Conservation (phyloP, 2,329 filamentous ascomycete species). For the Exophiala phaeomuriformis region DNA sequence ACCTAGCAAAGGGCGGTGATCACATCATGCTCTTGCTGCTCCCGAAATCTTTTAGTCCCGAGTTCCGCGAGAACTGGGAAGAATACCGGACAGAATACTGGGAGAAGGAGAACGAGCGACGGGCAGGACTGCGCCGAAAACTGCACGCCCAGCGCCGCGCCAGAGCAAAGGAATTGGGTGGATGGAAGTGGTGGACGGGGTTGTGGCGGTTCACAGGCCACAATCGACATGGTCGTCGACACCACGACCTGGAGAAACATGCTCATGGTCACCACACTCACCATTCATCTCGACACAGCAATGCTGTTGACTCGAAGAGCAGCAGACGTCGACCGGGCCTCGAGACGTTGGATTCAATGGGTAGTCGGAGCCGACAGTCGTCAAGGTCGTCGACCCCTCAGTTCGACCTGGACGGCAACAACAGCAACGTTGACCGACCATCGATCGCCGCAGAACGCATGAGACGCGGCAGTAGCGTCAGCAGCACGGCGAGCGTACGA, state of each 20-base stretch:
- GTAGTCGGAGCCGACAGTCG: constrained; percentile 23
- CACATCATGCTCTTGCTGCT: constrained; percentile 84
- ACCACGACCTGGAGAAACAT: constrained; percentile 28
- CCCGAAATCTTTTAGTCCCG: constrained; percentile 89
- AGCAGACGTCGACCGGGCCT: constrained; percentile 6
- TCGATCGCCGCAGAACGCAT: constrained; percentile 16
- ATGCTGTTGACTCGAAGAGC: constrained; percentile 14
- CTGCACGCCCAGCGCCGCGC: constrained; percentile 59
- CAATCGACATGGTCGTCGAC: constrained; percentile 10
- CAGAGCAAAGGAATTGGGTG: constrained; percentile 59
- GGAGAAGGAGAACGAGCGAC: constrained; percentile 90
- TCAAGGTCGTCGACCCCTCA: constrained; percentile 26
- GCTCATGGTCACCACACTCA: constrained; percentile 26
- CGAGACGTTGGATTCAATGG: constrained; percentile 12
- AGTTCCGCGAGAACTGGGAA: constrained; percentile 96
- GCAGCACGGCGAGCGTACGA: constrained; percentile 21
- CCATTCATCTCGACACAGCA: constrained; percentile 11
- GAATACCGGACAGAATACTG: constrained; percentile 90
- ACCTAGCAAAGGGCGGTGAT: constrained; percentile 81
- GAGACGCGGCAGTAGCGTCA: constrained; percentile 25
- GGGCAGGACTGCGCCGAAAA: constrained; percentile 63
- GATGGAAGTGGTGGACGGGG: constrained; percentile 81
- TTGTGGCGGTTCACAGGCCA: constrained; percentile 45
- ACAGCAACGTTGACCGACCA: constrained; percentile 10
- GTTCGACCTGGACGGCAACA: constrained; percentile 19